Evolutionary conservation across 192 early-diverging fungal species (phyloP).

Genomic region (Coemansia brasiliensis): DNA sequence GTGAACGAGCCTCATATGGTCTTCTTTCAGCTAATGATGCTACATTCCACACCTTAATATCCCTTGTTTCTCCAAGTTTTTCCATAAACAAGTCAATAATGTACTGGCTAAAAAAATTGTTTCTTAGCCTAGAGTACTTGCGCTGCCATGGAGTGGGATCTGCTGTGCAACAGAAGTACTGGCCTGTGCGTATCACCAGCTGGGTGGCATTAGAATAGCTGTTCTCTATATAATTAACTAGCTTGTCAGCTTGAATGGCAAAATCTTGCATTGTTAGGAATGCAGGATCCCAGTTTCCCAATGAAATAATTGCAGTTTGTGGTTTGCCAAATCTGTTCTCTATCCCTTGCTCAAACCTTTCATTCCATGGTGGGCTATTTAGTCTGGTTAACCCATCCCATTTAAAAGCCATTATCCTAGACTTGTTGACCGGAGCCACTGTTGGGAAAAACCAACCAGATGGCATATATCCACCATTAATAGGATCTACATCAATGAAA

Average conservation of each 20-base stretch:
- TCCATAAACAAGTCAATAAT: not conserved
- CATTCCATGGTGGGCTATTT: not conserved
- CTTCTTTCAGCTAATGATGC: constrained; percentile 6
- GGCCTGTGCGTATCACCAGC: constrained; percentile 13
- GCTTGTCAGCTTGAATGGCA: constrained; percentile 2
- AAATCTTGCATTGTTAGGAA: not conserved
- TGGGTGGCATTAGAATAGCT: not conserved
- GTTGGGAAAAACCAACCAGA: constrained; percentile 1
- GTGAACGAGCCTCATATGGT: constrained; percentile 8
- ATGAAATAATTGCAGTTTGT: constrained; percentile 9
- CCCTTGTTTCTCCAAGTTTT: not conserved
- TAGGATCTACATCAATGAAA: constrained; percentile 1
- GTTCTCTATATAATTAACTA: constrained; percentile 4
- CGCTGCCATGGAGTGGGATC: constrained; percentile 18
- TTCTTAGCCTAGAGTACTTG: constrained; percentile 8
- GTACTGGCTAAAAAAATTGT: constrained; percentile 4
- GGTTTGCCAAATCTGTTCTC: constrained; percentile 1
- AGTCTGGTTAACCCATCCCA: not conserved
- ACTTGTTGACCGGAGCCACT: not conserved
- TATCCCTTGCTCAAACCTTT: constrained; percentile 18
- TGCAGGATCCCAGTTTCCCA: constrained; percentile 12
- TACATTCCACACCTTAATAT: constrained; percentile 11
- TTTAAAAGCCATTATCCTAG: not conserved
- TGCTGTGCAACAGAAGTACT: constrained; percentile 10
- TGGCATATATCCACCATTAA: not conserved